Base-by-base conservation (phyloP, 257 asterid species). In the Mentha longifolia region DNA sequence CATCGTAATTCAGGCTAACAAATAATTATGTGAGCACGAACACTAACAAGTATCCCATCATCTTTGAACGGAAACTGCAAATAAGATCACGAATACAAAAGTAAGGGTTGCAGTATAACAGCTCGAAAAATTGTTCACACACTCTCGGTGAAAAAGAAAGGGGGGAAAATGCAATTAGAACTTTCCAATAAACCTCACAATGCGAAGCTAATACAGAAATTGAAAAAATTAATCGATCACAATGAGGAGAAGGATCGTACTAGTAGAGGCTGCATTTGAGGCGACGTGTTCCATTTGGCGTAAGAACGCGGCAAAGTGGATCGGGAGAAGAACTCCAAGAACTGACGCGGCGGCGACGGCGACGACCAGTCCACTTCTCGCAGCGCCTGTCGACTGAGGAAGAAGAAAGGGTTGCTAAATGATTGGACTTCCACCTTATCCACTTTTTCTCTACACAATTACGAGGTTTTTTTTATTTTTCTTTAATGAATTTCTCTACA, bases 361-460 rank as follows among this genome's bases (percentile, higher is more conserved):
- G 92, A 85, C 45, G 97, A 89, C 96, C 97, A 89, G 76, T 91
- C 97, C 28, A 91, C 97, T 77, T 91, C 97, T n/a, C 96, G 89
- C 55, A 91, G 85, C 67, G 95, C 97, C 70, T 91, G n/a, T n/a
- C n/a, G n/a, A n/a, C n/a, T n/a, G n/a, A n/a, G n/a, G n/a, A n/a
- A n/a, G n/a, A n/a, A n/a, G n/a, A n/a, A n/a, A n/a, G n/a, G n/a
- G n/a, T n/a, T n/a, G n/a, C n/a, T n/a, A n/a, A n/a, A n/a, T n/a
- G n/a, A n/a, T n/a, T n/a, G n/a, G n/a, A n/a, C n/a, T n/a, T n/a
- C n/a, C n/a, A n/a, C n/a, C n/a, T n/a, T n/a, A n/a, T n/a, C n/a
- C n/a, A n/a, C n/a, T n/a, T n/a, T n/a, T n/a, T n/a, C n/a, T n/a
- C n/a, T n/a, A n/a, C n/a, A n/a, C n/a, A n/a, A n/a, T n/a, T n/a